These are phyloP conservation scores for Nothophaeocryptopus gaeumannii DNA, from an alignment of 2,329 filamentous ascomycete species.

Conservation along the genomic window DNA sequence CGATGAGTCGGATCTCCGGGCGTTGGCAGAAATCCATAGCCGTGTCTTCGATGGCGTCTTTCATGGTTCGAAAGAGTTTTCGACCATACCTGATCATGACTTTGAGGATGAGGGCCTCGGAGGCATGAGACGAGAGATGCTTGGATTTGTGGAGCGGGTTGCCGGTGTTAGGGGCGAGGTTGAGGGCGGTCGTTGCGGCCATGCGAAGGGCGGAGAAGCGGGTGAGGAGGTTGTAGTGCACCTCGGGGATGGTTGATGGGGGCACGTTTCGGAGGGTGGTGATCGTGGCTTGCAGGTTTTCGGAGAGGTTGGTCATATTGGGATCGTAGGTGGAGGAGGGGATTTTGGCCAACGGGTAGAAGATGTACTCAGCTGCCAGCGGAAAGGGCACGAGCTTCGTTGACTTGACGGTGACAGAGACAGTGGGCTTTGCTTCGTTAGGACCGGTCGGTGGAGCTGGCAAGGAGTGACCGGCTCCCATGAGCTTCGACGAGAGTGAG, in stretches of 20 bases:
- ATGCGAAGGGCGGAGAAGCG: not conserved
- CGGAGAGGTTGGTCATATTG: not conserved
- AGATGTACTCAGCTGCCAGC: not conserved
- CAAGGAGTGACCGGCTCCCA: not conserved
- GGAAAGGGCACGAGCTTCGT: not conserved
- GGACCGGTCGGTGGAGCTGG: not conserved
- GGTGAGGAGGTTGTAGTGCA: not conserved
- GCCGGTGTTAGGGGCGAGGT: not conserved
- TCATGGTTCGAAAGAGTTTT: not conserved
- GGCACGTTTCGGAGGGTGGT: too few relatives aligned
- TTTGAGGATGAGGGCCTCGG: not conserved
- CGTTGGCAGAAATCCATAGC: not conserved
- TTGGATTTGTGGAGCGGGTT: not conserved
- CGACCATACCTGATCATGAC: not conserved
- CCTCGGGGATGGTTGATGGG: not conserved
- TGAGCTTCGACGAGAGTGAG: not conserved
- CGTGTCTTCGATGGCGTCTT: not conserved
- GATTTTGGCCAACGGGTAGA: conserved; percentile 1
- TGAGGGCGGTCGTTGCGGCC: not conserved
- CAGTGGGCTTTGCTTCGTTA: not conserved
- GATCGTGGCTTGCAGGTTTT: not conserved
- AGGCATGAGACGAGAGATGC: not conserved
- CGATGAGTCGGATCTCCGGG: not conserved
- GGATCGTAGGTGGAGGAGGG: not conserved
- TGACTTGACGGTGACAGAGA: not conserved